Evolutionary conservation across 1,284 basidiomycete genomes (phyloP).

Genomic region (Neonothopanus nambi): DNA sequence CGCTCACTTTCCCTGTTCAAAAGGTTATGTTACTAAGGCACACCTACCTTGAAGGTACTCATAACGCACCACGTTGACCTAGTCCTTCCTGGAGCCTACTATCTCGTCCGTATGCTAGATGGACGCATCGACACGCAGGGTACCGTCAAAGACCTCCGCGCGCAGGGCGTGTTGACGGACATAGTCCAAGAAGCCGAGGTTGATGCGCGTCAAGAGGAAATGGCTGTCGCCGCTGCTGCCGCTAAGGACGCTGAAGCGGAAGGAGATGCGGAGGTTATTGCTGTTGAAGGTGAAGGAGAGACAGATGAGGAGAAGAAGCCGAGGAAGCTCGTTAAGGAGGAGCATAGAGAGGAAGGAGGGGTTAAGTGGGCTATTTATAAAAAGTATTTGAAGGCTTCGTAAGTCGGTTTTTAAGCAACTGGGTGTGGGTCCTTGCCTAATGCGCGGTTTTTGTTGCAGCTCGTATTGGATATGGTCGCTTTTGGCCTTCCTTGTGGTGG

Average conservation of each 20-base stretch:
- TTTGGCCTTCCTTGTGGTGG: conserved; percentile 47
- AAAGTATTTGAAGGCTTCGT: conserved; percentile 74
- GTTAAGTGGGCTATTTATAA: conserved; percentile 83
- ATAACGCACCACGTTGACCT: conserved; percentile 78
- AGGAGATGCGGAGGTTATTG: neutral
- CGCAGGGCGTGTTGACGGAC: conserved; percentile 58
- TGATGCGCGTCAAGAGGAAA: conserved; percentile 17
- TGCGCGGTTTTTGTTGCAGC: conserved; percentile 36
- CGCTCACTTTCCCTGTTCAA: neutral
- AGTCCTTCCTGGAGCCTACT: conserved; percentile 66
- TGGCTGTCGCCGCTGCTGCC: conserved; percentile 1
- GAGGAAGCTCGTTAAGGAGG: conserved; percentile 66
- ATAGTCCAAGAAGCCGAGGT: conserved; percentile 49
- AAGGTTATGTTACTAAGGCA: conserved; percentile 2
- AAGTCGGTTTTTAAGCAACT: conserved; percentile 17
- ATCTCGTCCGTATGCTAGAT: conserved; percentile 75
- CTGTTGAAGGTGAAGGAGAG: conserved; percentile 24
- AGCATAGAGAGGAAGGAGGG: conserved; percentile 69
- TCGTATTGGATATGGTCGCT: conserved; percentile 68
- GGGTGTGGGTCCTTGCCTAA: conserved; percentile 4
- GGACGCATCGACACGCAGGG: conserved; percentile 73
- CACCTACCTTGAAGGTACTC: conserved; percentile 47
- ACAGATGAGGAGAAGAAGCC: conserved; percentile 46
- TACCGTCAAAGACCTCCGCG: conserved; percentile 56
- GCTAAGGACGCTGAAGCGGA: neutral